Percentiles rank a stretch among this genome's conserved stretches.
Conservation (phyloP, 352 stramenopile genomes). For the Globisporangium cederbergense region DNA sequence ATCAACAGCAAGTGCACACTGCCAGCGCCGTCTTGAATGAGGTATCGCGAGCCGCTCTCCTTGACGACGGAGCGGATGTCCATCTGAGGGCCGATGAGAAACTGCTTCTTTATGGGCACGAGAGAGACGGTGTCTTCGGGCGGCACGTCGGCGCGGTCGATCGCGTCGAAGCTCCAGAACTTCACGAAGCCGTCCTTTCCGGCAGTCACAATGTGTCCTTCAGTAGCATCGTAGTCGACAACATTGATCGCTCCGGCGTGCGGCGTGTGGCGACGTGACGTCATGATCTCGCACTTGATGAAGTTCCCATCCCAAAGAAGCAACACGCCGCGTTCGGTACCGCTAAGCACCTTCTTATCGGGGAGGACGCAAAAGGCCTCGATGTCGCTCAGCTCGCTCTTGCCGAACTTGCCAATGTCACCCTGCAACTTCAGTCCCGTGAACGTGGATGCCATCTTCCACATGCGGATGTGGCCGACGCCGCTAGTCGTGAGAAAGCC, state of each 20-base stretch:
- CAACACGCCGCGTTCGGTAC: slow-evolving; percentile 81
- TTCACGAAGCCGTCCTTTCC: slow-evolving; percentile 85
- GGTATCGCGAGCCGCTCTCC: slow-evolving; percentile 33
- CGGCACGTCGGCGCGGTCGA: slow-evolving; percentile 85
- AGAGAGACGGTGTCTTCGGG: slow-evolving; percentile 77
- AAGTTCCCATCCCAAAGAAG: slow-evolving; percentile 95
- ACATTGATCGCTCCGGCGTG: slow-evolving; percentile 76
- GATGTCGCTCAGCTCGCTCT: slow-evolving; percentile 92
- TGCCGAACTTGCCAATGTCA: slow-evolving; percentile 95
- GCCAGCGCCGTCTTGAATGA: slow-evolving; percentile 61
- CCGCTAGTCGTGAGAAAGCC: slow-evolving; percentile 91
- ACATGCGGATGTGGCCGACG: slow-evolving; percentile 94
- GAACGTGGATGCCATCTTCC: slow-evolving; percentile 95
- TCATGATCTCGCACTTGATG: slow-evolving; percentile 92
- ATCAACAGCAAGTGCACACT: slow-evolving; percentile 47
- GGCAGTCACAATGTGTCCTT: slow-evolving; percentile 55
- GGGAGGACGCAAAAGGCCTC: slow-evolving; percentile 92
- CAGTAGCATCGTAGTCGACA: slow-evolving; percentile 53
- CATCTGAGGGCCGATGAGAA: slow-evolving; percentile 51
- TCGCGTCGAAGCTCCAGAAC: slow-evolving; percentile 86
- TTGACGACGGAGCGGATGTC: slow-evolving; percentile 71
- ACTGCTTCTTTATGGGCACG: slow-evolving; percentile 58
- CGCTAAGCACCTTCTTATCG: slow-evolving; percentile 92
- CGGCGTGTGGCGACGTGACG: slow-evolving; percentile 54
- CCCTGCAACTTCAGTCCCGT: slow-evolving; percentile 95